Percentiles rank a stretch among this genome's conserved stretches.
These are phyloP conservation scores for Cylindrotheca closterium DNA, from an alignment of 108 stramenopile genomes.

Conservation along the genomic window DNA sequence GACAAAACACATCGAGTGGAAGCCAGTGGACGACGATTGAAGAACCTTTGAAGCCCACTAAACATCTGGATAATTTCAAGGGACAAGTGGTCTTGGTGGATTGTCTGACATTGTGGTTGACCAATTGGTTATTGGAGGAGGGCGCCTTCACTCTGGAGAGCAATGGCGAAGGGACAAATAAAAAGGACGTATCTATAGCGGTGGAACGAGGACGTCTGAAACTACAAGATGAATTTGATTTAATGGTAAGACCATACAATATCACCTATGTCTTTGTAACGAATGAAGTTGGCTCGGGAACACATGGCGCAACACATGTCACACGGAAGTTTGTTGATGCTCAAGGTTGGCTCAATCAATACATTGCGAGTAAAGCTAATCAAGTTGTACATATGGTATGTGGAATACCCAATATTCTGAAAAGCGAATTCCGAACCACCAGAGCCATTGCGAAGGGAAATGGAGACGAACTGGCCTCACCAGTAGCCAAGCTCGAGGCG, in stretches of 20 bases:
- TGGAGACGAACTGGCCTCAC: neutral
- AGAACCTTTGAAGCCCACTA: constrained; percentile 42
- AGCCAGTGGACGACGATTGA: constrained; percentile 50
- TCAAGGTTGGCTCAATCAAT: constrained; percentile 60
- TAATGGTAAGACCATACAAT: constrained; percentile 41
- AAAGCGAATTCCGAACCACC: too few species aligned
- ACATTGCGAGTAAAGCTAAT: constrained; percentile 36
- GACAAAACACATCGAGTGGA: constrained; percentile 9
- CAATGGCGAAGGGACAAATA: constrained; percentile 11
- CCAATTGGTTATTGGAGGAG: constrained; percentile 49
- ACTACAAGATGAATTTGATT: constrained; percentile 46
- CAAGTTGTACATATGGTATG: constrained; percentile 50
- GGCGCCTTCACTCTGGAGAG: constrained; percentile 30
- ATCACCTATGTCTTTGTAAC: constrained; percentile 55
- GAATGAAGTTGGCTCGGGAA: constrained; percentile 57
- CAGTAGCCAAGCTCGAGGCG: neutral
- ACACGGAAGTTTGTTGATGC: constrained; percentile 50
- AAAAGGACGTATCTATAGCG: constrained; percentile 4
- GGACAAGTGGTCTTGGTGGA: constrained; percentile 53
- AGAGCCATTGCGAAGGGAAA: too few species aligned
- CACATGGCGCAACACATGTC: constrained; percentile 28
- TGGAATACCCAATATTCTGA: constrained; percentile 40
- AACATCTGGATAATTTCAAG: constrained; percentile 28
- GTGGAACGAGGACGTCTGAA: constrained; percentile 15
- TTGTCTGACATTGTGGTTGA: constrained; percentile 60